Base-by-base conservation (phyloP, 257 asterid genomes). In the Eucommia ulmoides region DNA sequence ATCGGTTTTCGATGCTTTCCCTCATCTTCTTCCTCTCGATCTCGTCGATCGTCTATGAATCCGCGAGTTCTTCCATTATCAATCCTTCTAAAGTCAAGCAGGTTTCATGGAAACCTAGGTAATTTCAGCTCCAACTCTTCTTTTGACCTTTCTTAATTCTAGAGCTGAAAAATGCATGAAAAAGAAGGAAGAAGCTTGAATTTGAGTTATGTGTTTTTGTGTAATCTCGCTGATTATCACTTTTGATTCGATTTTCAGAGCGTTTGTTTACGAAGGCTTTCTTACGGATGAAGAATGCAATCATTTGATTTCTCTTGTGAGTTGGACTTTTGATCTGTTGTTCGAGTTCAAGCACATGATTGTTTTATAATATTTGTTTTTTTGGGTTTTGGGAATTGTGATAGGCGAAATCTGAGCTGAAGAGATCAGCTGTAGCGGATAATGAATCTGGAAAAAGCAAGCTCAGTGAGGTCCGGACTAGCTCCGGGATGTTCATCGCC, bases 21-120 rank as follows among this genome's bases (percentile, higher is more conserved):
- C 56, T 67, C 46, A 22, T 71, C 46, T 49, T 67, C 33, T 59
- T 83, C 55, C 33, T 74, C 29, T 59, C 56, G 65, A 68, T 88
- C 81, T 72, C 68, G 33, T 61, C 76, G 38, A 65, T 82, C 69
- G 56, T 69, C 19, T 51, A 57, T 50, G 62, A 67, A 59, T 82
- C 82, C 16, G 56, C 60, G 29, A 53, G 83, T 66, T 68, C 55
- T 56, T 56, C 81, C 23, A 82, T 85, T 24, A 71, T 85, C 77
- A 89, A 89, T 71, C 98, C 98, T 3, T 78, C 85, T 55, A 89
- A 78, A 76, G 98, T 82, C 82, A 80, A 72, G 60, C 74, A 76
- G 45, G 50, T 89, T 60, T 89, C 98, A 60, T 77, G 81, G 86
- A 82, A 74, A 70, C 98, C 98, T 62, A 79, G 98, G 96, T 85